Evolutionary conservation across 208 protist genomes (phyloP).

Genomic region (Leishmania aethiopica): DNA sequence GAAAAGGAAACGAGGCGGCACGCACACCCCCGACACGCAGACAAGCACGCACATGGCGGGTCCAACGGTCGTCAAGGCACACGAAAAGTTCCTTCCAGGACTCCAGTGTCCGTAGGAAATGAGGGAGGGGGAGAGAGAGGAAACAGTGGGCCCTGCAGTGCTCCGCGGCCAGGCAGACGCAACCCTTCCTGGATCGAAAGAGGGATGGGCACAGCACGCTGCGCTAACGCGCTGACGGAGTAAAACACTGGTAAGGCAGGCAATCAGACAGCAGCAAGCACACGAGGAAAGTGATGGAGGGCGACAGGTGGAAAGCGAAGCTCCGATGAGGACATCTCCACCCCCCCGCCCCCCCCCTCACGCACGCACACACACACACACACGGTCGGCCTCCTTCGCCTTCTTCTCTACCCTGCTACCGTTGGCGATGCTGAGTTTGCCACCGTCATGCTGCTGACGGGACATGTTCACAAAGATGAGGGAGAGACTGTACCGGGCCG

Average conservation of each 20-base stretch:
- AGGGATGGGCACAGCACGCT: too few relatives aligned
- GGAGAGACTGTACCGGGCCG: neutral
- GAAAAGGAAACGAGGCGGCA: neutral
- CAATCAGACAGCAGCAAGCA: too few relatives aligned
- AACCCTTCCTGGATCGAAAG: too few relatives aligned
- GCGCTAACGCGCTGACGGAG: too few relatives aligned
- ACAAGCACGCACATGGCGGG: neutral
- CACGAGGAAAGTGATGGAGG: too few relatives aligned
- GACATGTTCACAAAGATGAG: neutral
- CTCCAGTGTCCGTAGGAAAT: neutral
- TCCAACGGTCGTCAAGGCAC: too few relatives aligned
- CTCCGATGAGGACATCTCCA: too few relatives aligned
- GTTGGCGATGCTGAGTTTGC: slow-evolving; percentile 14
- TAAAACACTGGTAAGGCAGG: too few relatives aligned
- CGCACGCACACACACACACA: slow-evolving; percentile 10
- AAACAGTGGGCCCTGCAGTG: too few relatives aligned
- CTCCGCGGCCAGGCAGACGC: too few relatives aligned
- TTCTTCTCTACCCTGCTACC: slow-evolving; percentile 64
- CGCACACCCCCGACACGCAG: neutral
- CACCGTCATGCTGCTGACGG: neutral
- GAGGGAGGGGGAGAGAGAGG: neutral
- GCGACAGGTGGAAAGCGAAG: too few relatives aligned
- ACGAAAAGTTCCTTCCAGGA: too few relatives aligned
- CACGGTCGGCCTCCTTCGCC: slow-evolving; percentile 17
- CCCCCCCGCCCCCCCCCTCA: neutral